Base-by-base conservation (phyloP, 1,284 basidiomycete genomes). In the Malassezia furfur region DNA sequence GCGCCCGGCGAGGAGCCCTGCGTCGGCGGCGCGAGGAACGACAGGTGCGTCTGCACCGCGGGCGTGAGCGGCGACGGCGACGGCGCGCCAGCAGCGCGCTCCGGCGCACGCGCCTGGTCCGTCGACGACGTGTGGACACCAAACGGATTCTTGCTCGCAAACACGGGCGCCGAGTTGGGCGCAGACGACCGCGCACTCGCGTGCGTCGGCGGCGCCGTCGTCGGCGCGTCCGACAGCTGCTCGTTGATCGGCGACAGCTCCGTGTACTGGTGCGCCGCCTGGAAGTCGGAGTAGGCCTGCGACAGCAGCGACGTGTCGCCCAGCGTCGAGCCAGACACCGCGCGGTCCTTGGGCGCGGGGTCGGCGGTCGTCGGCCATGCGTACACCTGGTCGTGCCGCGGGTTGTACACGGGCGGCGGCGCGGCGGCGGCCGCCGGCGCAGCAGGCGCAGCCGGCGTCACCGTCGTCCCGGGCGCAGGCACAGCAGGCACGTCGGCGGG, bases 301-400 rank as follows among this genome's bases (percentile, higher is more conserved):
- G 45, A 32, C 21, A 32, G 17, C 19, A 47, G 31, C 45, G 45
- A 47, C 28, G 25, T 17, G 35, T 34, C 45, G 11, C 35, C 45
- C 7, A 25, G 14, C 36, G n/a, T 37, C 36, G 36, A 37, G 38
- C 38, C 38, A 14, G 38, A 40, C 21, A 14, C 38, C 19, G 12
- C 19, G 10, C 21, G 38, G 19, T 21, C 21, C 38, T 21, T 25
- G 38, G 38, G 38, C 38, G 6, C 8, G 3, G 36, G 36, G 6
- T 37, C 36, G 10, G 32, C 30, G 40, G 43, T 11, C 6, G 45
- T 22, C 1, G 54, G 54, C 54, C 54, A 56, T 3, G 41, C n/a
- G n/a, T 56, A 56, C 28, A 56, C 39, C 22, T 49, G 41, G 8
- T 56, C 54, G 37, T 56, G 54, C 25, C 54, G 48, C 15, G 48